A percentile compares a stretch with the other conserved stretches of the same genome.
Evolutionary conservation across 2,329 filamentous ascomycete species (phyloP).

Genomic region (Sordariomycetes sp.): DNA sequence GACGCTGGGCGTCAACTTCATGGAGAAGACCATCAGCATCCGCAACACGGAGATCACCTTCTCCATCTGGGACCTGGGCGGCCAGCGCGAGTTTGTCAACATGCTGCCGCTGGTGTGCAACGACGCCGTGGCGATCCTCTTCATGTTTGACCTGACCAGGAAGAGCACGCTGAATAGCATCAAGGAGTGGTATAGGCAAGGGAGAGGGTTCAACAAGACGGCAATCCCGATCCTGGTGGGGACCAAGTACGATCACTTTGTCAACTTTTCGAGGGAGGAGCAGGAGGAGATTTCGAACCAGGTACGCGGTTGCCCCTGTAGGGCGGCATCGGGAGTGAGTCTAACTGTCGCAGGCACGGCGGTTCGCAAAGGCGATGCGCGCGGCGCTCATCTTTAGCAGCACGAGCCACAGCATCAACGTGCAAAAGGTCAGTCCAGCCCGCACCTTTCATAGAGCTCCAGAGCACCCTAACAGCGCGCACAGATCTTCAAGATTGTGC

Average conservation of each 20-base stretch:
- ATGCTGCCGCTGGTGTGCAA: slow-evolving; percentile 99
- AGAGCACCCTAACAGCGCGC: not conserved
- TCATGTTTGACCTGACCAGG: slow-evolving; percentile 98
- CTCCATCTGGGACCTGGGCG: slow-evolving; percentile 96
- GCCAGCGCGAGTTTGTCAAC: slow-evolving; percentile 98
- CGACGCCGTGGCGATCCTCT: slow-evolving; percentile 93
- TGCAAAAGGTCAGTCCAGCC: slow-evolving; percentile 63
- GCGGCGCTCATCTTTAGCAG: slow-evolving; percentile 96
- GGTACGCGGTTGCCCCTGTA: slow-evolving; percentile 31
- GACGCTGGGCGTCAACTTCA: slow-evolving; percentile 97
- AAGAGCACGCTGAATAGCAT: slow-evolving; percentile 99
- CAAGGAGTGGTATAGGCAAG: slow-evolving; percentile 99
- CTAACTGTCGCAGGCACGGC: slow-evolving; percentile 56
- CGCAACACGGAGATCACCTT: slow-evolving; percentile 99
- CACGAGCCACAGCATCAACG: slow-evolving; percentile 98
- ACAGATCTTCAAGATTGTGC: slow-evolving; percentile 98
- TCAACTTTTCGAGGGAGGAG: slow-evolving; percentile 94
- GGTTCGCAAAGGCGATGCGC: slow-evolving; percentile 97
- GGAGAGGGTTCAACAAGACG: slow-evolving; percentile 97
- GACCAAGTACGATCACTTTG: slow-evolving; percentile 98
- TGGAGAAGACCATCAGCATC: slow-evolving; percentile 99
- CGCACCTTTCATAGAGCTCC: too few species aligned
- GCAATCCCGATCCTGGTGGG: slow-evolving; percentile 97
- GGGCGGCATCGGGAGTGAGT: not conserved
- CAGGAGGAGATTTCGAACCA: slow-evolving; percentile 98